Base-by-base conservation (phyloP, 768 basidiomycete genomes). In the Phaeotremella fagi region DNA sequence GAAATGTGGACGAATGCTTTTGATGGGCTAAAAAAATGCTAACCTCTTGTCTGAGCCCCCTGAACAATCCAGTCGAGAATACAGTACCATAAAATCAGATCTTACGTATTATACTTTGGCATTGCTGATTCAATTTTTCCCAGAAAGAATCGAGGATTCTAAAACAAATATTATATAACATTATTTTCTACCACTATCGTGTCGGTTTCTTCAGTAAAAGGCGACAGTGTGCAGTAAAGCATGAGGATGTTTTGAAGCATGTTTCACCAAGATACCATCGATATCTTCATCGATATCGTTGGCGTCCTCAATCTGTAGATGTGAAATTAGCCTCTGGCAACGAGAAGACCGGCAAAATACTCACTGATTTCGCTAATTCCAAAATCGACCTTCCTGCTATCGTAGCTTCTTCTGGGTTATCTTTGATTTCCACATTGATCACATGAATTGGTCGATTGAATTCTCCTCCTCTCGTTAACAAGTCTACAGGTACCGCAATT, bases 381-480 rank as follows among this genome's bases (percentile, higher is more conserved):
- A 98, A 78, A 71, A 98, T 91, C 1, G 94, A 91, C 73, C 85
- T 88, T 16, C 95, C 94, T 23, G 95, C 95, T 60, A 97, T 90
- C 43, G 87, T 79, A 0, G 95, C 95, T 75, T 99, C 95, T 79
- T 98, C 95, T 64, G 97, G 92, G 69, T 95, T 98, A 76, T 99
- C 95, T 78, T 88, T 95, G 76, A 98, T 98, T 71, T 99, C 95
- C 56, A 98, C 82, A 75, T 99, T 99, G 68, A 99, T 88, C 37
- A 99, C 75, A 74, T 99, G 95, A 16, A 98, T 90, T 1, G 92
- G 87, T 55, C 85, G 85, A 77, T 90, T 97, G 68, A 84, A 85
- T 52, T 98, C 92, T 3, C 95, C 89, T 25, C 90, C 91, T 61
- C 89, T 82, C 27, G 80, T 76, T 53, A 98, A 78, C 14, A 99